Evolutionary conservation across 441 rosid species (phyloP).

Genomic region (Metrosideros polymorpha): DNA sequence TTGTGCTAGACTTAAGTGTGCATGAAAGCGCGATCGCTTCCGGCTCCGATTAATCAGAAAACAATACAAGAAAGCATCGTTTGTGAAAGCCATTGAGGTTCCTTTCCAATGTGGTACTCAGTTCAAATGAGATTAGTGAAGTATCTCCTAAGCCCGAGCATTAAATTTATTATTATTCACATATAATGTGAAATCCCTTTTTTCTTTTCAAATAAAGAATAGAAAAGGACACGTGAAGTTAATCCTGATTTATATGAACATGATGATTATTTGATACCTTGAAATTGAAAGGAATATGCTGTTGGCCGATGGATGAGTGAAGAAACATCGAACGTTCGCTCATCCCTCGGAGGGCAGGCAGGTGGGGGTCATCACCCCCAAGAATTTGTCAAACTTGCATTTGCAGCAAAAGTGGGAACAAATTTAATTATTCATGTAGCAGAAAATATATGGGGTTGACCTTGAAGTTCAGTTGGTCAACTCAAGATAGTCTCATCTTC

Average conservation of each 20-base stretch:
- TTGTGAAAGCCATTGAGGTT: background rate
- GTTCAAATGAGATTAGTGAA: background rate
- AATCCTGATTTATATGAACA: background rate
- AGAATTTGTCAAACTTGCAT: background rate
- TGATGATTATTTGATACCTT: background rate
- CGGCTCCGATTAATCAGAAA: no score
- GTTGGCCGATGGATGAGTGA: background rate
- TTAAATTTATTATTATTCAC: background rate
- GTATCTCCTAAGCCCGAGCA: background rate
- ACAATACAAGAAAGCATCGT: background rate
- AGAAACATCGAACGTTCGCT: background rate
- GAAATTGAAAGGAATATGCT: background rate
- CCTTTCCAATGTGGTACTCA: background rate
- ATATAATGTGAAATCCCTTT: background rate
- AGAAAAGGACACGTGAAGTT: background rate
- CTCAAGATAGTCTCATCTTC: background rate
- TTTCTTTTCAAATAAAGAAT: background rate
- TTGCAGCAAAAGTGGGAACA: background rate
- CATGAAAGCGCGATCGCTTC: background rate
- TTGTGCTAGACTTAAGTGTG: accelerated
- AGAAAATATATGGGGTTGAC: background rate
- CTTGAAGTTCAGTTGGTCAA: background rate
- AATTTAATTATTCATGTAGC: background rate
- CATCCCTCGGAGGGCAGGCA: background rate
- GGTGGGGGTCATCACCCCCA: background rate